Evolutionary conservation across 75 land plant genomes (phyloP).

Genomic region (Cryptomeria japonica): DNA sequence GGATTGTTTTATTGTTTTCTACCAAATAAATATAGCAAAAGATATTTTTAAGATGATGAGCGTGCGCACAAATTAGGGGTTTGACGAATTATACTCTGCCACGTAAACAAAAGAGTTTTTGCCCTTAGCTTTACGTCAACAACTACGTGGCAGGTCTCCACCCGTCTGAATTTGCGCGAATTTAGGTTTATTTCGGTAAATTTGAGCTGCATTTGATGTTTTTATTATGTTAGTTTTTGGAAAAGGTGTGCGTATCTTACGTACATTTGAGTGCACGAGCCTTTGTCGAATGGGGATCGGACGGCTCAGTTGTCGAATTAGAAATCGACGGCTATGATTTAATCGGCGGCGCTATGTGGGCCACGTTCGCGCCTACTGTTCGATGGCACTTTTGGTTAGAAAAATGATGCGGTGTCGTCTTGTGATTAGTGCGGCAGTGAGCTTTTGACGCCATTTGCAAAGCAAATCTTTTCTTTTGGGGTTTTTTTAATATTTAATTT

Average conservation of each 20-base stretch:
- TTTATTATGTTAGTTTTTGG: neutral
- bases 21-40: neutral
- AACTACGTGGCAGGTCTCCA: neutral
- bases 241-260: neutral
- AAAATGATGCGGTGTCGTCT: neutral
- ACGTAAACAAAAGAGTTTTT: neutral
- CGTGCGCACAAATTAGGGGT: neutral
- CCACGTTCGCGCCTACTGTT: neutral
- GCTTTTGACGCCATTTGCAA: neutral
- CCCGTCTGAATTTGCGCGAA: neutral
- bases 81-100: neutral
- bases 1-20: neutral
- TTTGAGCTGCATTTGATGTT: neutral
- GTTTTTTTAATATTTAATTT: too few relatives aligned
- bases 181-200: neutral
- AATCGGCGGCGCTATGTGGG: neutral
- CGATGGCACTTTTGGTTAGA: neutral
- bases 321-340: neutral
- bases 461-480: neutral
- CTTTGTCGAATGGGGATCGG: neutral
- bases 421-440: neutral
- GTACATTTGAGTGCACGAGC: neutral
- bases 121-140: neutral
- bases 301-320: neutral
- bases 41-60: neutral